Conservation (phyloP, 257 asterid genomes). For the Solanum bulbocastanum region DNA sequence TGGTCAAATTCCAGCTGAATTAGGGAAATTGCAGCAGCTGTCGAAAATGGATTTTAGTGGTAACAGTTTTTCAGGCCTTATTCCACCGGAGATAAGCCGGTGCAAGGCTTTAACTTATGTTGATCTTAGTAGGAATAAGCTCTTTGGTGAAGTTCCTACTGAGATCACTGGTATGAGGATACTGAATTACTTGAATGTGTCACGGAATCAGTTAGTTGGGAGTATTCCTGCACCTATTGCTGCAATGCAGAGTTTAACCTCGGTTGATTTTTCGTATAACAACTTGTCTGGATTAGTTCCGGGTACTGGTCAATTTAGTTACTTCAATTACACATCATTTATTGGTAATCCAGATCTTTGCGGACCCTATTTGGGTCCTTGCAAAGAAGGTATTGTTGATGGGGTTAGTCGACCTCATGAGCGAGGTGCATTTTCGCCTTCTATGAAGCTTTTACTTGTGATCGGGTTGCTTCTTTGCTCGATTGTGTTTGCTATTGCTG, state of each 20-base stretch:
- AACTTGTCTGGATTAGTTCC: constrained; percentile 90
- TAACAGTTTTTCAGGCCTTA: constrained; percentile 52
- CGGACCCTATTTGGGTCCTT: constrained; percentile 83
- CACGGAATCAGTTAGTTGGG: constrained; percentile 63
- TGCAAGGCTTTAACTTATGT: constrained; percentile 76
- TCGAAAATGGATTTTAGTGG: constrained; percentile 87
- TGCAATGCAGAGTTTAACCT: constrained; percentile 86
- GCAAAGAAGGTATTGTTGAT: constrained; percentile 53
- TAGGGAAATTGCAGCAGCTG: constrained; percentile 82
- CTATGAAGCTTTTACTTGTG: constrained; percentile 80
- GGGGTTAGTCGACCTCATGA: constrained; percentile 45
- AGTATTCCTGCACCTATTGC: constrained; percentile 66
- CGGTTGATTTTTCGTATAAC: constrained; percentile 90
- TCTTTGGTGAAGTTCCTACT: constrained; percentile 67
- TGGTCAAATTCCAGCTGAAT: constrained; percentile 63
- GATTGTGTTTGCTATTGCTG: constrained; percentile 80
- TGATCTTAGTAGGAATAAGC: constrained; percentile 81
- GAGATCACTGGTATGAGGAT: constrained; percentile 81
- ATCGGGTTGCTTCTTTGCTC: constrained; percentile 77
- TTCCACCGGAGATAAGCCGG: constrained; percentile 59
- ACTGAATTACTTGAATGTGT: constrained; percentile 72
- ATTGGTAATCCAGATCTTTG: constrained; percentile 82
- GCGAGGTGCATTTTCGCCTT: constrained; percentile 49
- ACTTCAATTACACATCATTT: constrained; percentile 77
- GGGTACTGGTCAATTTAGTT: constrained; percentile 83